phyloP scores from a whole-genome alignment of 1,284 basidiomycete species.

The Schizophyllum commune region DNA sequence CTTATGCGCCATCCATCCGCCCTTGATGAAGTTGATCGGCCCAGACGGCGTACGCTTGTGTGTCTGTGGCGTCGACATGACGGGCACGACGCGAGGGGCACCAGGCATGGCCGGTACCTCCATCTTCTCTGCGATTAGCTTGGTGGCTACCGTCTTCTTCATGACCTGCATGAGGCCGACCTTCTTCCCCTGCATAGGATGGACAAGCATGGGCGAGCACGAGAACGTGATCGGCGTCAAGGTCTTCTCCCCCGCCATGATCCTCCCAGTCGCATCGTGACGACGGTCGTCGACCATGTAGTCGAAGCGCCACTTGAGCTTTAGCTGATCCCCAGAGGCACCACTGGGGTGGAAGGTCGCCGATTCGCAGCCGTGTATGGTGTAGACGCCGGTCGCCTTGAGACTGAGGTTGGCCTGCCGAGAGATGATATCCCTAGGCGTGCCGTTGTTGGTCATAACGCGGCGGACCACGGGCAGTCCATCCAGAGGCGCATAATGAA shows the following conservation, averaged over 20 bases:
- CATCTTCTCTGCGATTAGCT: slow-evolving; percentile 50
- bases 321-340: slow-evolving; percentile 21
- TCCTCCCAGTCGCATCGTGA: slow-evolving; percentile 34
- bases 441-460: slow-evolving; percentile 55
- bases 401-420: slow-evolving; percentile 61
- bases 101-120: slow-evolving; percentile 28
- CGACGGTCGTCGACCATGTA: slow-evolving; percentile 61
- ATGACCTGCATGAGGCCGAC: slow-evolving; percentile 60
- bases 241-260: slow-evolving; percentile 56
- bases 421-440: slow-evolving; percentile 63
- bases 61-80: background rate
- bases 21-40: background rate
- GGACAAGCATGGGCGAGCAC: slow-evolving; percentile 63
- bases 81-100: slow-evolving; percentile 1
- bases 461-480: slow-evolving; percentile 58
- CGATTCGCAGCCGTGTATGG: slow-evolving; percentile 55
- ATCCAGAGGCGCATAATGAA: slow-evolving; percentile 68
- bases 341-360: slow-evolving; percentile 8
- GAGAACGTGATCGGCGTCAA: slow-evolving; percentile 65
- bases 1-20: background rate
- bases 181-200: slow-evolving; percentile 56
- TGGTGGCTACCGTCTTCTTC: slow-evolving; percentile 57
- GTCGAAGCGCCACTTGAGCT: slow-evolving; percentile 67
- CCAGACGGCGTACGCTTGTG: background rate
- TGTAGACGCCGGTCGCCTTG: slow-evolving; percentile 66